Base-by-base conservation (phyloP, 2,329 filamentous ascomycete genomes). In the Trematosphaeria pertusa region DNA sequence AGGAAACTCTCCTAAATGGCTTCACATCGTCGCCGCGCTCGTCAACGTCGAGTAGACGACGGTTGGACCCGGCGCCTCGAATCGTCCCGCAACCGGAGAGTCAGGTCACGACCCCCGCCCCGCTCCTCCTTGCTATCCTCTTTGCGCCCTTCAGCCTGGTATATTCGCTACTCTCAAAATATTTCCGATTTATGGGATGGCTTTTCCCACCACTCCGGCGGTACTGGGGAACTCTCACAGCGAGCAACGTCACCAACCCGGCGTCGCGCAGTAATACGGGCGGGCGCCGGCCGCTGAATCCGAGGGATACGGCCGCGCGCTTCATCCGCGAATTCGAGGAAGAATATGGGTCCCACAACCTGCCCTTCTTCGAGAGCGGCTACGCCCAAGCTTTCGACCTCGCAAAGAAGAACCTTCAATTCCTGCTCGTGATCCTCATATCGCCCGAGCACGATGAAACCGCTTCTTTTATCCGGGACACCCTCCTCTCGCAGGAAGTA, bases 361-460 rank as follows among this genome's bases (percentile, higher is more conserved):
- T 97, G 4, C 86, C 88, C 0, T 96, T 95, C 70, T 86, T 87
- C 58, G 92, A 97, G 65, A 88, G 88, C 40, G 91, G 93, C 4
- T 94, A 97, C 66, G 92, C 95, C 4, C 89, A 96, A 73, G 91
- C 92, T 0, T 84, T 96, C 52, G 94, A 99, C 65, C 75, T 87
- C 28, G 91, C 93, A 5, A 97, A 97, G 76, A 87, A 86, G 58
- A 91, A 97, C 26, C 81, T 97, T 44, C 95, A 95, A 67, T 96
- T 95, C 67, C 78, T 99, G 11, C 74, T 97, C n/a, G 87, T 97
- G 12, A 77, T 97, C 4, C 81, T 99, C 12, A 76, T 96, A 42
- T 95, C 92, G 0, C 91, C 92, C 0, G 94, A 97, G 72, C 93
- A 99, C 71, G 94, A 99, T 65, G 91, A 97, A 61, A 97, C 89